These are phyloP conservation scores for Aspergillus sparsus DNA, from an alignment of 495 filamentous ascomycete genomes.

Conservation along the genomic window DNA sequence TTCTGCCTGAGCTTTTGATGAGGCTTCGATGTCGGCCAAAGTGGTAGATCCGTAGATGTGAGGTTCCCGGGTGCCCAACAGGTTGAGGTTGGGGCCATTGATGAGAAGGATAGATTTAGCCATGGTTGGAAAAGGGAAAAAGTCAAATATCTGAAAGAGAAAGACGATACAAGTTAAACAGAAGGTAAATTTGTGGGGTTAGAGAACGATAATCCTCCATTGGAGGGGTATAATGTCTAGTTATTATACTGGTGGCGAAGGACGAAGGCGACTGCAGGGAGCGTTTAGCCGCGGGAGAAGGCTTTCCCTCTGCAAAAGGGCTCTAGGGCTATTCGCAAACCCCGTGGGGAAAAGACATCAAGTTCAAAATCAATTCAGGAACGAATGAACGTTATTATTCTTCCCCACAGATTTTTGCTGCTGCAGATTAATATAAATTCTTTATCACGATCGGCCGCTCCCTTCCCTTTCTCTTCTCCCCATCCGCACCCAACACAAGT, in stretches of 20 bases:
- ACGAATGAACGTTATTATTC: constrained; percentile 22
- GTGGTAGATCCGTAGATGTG: constrained; percentile 68
- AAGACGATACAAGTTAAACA: too few species aligned
- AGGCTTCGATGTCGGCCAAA: constrained; percentile 56
- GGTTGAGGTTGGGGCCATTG: constrained; percentile 81
- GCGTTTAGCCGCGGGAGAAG: constrained; percentile 14
- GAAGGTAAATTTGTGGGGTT: too few species aligned
- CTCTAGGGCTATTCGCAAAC: constrained; percentile 10
- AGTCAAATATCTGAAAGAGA: too few species aligned
- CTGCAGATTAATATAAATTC: constrained; percentile 15
- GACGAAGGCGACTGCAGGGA: neutral
- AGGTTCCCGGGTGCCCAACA: constrained; percentile 71
- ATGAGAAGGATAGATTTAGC: constrained; percentile 66
- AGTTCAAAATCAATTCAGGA: neutral
- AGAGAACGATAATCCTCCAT: too few species aligned
- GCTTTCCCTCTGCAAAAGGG: neutral
- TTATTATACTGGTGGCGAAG: too few species aligned
- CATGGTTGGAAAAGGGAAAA: constrained; percentile 25
- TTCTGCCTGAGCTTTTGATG: constrained; percentile 44
- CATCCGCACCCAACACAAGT: too few species aligned
- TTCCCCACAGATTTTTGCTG: constrained; percentile 25
- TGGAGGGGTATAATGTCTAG: too few species aligned
- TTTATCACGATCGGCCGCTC: constrained; percentile 1
- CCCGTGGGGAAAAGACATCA: constrained; percentile 24
- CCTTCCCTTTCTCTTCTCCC: neutral